Base-by-base conservation (phyloP, 345 rosid species). In the Bruguiera gymnorhiza region DNA sequence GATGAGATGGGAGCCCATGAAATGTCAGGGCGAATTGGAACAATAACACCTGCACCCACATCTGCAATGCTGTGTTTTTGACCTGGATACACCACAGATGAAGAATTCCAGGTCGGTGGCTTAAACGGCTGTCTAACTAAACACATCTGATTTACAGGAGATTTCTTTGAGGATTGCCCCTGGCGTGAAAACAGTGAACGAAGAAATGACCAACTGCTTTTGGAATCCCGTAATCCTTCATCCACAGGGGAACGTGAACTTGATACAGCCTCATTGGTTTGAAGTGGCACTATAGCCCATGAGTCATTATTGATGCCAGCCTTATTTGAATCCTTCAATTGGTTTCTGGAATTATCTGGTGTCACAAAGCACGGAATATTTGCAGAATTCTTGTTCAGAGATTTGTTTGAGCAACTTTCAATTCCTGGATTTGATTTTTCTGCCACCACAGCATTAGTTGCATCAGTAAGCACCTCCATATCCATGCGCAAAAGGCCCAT, bases 131-230 rank as follows among this genome's bases (percentile, higher is more conserved):
- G 73, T 54, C 78, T 89, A 68, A 83, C 97, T 60, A 75, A 75
- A 43, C 85, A 66, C 61, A 70, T 77, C 82, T 70, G 86, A 79
- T 86, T 89, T 13, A 67, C 80, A 63, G 75, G 76, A 76, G 80
- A 69, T 81, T 73, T 88, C 71, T 81, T 76, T 43, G 71, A 23
- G 43, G 57, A 77, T 19, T 66, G 81, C 43, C 70, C 70, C 71
- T 79, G 83, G 67, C 65, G 50, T 55, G 74, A 32, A 64, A 91
- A 61, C 62, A 81, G 21, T 68, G 83, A 70, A 23, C 85, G 84
- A 62, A 91, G 82, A 39, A 88, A 63, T 57, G 75, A 75, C 98
- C 98, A 91, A 55, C 96, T 80, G 18, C 73, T 79, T 80, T 76
- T 90, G 32, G 75, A 51, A 55, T 59, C 65, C 2, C 62, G 32